A percentile compares a stretch with the other conserved stretches of the same genome.
These are phyloP conservation scores for Ophidiomyces ophidiicola DNA, from an alignment of 2,329 filamentous ascomycete species.

Conservation along the genomic window DNA sequence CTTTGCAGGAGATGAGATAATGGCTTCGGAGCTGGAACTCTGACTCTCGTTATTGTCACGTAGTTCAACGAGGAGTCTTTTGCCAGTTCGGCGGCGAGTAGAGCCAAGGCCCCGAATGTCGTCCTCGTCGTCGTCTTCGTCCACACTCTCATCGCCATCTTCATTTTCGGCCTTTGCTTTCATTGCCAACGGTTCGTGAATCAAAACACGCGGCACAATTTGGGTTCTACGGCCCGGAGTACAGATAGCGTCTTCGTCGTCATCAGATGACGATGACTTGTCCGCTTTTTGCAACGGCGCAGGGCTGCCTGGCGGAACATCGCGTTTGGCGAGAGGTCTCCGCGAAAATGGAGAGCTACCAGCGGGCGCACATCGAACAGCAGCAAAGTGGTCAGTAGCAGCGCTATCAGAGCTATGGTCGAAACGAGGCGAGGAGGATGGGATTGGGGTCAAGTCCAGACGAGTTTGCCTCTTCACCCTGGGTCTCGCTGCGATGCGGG, in stretches of 20 bases:
- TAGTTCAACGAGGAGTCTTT: conserved; percentile 20
- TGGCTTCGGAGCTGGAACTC: conserved; percentile 22
- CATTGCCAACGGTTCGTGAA: not conserved
- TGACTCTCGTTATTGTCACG: conserved; percentile 22
- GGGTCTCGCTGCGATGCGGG: not conserved
- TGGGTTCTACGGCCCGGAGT: too few species aligned
- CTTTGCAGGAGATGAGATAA: conserved; percentile 22
- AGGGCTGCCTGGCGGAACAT: not conserved
- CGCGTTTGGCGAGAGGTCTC: conserved; percentile 1
- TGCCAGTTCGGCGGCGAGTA: conserved; percentile 21
- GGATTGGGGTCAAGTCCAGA: conserved; percentile 31
- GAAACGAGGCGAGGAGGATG: conserved; percentile 19
- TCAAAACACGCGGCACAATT: not conserved
- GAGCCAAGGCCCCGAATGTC: conserved; percentile 6
- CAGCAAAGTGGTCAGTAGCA: conserved; percentile 11
- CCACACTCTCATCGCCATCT: conserved; percentile 5
- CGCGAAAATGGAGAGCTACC: conserved; percentile 3
- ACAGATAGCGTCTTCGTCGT: conserved; percentile 7
- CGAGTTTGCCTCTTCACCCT: conserved; percentile 27
- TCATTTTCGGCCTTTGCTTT: conserved; percentile 2
- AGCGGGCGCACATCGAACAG: conserved; percentile 3
- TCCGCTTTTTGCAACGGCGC: not conserved
- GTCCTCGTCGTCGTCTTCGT: conserved; percentile 10
- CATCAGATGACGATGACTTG: conserved; percentile 1
- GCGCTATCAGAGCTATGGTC: conserved; percentile 8